Conservation (phyloP, 2,329 filamentous ascomycete species). For the Aspergillus luchuensis region DNA sequence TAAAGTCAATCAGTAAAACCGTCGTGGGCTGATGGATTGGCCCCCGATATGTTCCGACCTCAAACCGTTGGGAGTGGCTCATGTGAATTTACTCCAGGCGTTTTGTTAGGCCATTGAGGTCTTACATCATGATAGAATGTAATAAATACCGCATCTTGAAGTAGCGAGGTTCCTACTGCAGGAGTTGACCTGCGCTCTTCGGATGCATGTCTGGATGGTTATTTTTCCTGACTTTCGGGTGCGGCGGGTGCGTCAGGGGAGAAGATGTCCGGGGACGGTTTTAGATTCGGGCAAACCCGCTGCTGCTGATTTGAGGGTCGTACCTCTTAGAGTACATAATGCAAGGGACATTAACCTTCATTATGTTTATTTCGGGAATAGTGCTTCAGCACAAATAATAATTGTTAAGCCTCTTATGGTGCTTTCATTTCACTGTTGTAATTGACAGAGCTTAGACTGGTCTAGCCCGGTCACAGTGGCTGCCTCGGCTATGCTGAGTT, state of each 20-base stretch:
- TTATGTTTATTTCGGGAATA: too few relatives aligned
- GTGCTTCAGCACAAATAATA: background rate
- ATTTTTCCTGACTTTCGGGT: background rate
- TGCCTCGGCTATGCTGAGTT: constrained; percentile 2
- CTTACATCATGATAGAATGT: background rate
- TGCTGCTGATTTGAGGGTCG: too few relatives aligned
- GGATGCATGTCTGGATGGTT: background rate
- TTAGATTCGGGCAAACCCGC: too few relatives aligned
- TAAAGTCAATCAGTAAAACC: background rate
- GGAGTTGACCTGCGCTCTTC: background rate
- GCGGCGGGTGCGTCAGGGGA: background rate
- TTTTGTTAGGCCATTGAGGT: background rate
- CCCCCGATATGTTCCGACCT: background rate
- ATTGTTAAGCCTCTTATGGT: background rate
- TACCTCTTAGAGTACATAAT: background rate
- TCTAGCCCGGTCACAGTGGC: background rate
- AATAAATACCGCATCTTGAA: background rate
- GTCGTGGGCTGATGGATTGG: background rate
- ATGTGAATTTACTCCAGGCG: background rate
- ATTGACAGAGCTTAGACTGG: background rate
- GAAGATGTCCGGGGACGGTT: too few relatives aligned
- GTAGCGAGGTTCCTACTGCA: background rate
- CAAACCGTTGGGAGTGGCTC: background rate
- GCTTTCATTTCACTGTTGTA: background rate
- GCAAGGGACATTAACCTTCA: background rate